Conservation (phyloP, 345 rosid species). For the Garcia nutans region DNA sequence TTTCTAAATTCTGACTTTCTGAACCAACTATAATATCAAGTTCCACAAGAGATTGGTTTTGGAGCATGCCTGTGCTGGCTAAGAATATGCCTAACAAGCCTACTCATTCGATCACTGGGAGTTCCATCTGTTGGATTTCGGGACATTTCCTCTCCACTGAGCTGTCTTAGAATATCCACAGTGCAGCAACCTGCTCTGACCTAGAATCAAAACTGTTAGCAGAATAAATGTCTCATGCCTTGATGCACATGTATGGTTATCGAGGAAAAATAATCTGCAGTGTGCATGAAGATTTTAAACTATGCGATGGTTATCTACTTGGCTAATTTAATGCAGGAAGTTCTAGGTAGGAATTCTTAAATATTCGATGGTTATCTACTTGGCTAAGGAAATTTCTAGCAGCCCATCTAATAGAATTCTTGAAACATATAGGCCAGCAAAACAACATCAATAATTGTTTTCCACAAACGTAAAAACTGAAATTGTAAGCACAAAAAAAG, state of each 20-base stretch:
- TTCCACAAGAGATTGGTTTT: constrained; percentile 2
- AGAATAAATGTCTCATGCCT: neutral
- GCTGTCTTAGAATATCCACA: constrained; percentile 81
- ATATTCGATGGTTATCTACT: neutral
- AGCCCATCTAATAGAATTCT: neutral
- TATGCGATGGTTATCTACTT: neutral
- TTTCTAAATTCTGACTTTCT: neutral
- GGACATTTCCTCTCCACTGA: constrained; percentile 85
- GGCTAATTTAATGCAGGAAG: neutral
- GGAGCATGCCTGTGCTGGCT: constrained; percentile 60
- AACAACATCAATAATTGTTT: neutral
- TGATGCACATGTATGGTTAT: neutral
- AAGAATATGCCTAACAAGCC: constrained; percentile 79
- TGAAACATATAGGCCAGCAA: neutral
- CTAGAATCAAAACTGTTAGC: constrained; percentile 43
- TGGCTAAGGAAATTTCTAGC: neutral
- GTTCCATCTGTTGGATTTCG: constrained; percentile 55
- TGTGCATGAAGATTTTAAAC: neutral
- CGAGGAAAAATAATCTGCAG: neutral
- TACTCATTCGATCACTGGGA: constrained; percentile 71
- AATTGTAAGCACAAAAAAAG: neutral
- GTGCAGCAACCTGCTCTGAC: constrained; percentile 88
- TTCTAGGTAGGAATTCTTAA: neutral
- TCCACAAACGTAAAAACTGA: neutral
- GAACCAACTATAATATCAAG: constrained; percentile 4